These are phyloP conservation scores for Colletotrichum navitas DNA, from an alignment of 2,329 filamentous ascomycete species.

Conservation along the genomic window DNA sequence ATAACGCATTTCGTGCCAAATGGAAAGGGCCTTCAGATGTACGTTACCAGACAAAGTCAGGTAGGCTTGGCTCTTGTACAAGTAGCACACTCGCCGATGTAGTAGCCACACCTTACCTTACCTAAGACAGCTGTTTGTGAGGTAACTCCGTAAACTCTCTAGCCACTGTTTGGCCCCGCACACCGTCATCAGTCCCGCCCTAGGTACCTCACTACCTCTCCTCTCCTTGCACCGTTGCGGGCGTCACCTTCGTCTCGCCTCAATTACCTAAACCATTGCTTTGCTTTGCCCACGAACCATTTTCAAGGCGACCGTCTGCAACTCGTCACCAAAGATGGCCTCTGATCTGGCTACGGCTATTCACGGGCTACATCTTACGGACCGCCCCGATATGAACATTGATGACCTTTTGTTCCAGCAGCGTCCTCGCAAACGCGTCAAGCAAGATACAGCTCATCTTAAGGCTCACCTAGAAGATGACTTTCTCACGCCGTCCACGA, in stretches of 20 bases:
- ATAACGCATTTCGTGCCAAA: background rate
- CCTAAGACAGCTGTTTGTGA: slow-evolving; percentile 1
- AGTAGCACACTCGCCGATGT: background rate
- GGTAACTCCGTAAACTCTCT: background rate
- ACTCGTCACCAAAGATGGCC: slow-evolving; percentile 25
- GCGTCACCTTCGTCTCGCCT: background rate
- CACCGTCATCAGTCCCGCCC: slow-evolving; percentile 13
- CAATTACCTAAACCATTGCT: background rate
- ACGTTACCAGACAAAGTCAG: background rate
- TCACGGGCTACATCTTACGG: slow-evolving; percentile 34
- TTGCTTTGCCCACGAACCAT: background rate
- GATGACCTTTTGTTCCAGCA: slow-evolving; percentile 69
- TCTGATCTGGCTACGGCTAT: slow-evolving; percentile 38
- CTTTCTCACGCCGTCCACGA: slow-evolving; percentile 82
- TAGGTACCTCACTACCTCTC: background rate
- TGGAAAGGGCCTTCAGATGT: background rate
- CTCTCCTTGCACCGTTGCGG: background rate
- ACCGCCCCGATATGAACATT: slow-evolving; percentile 52
- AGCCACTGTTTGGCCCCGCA: slow-evolving; percentile 19
- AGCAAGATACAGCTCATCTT: slow-evolving; percentile 70
- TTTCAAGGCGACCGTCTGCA: background rate
- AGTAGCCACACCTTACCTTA: background rate
- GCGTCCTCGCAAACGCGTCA: slow-evolving; percentile 57
- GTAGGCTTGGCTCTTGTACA: background rate
- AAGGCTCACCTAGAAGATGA: slow-evolving; percentile 79